Evolutionary conservation across 352 stramenopile genomes (phyloP), one percentile per base, ranked within the genome.

Genomic region (Aphanomyces invadans): DNA sequence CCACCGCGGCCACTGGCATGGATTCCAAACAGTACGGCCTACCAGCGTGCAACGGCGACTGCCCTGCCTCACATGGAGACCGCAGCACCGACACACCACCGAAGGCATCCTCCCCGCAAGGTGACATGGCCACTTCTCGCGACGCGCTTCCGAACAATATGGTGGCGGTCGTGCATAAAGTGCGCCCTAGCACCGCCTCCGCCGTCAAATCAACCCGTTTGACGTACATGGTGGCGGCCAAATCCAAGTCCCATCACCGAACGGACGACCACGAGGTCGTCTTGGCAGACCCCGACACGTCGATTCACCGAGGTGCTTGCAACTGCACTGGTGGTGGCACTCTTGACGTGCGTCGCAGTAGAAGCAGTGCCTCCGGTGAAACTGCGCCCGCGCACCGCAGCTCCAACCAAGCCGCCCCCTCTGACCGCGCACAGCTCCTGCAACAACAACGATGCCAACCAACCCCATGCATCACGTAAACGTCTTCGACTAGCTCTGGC

Each of bases 161-260:
- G 12, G 12, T 25, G 21, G 44, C 21, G 9, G 49, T 32, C 21
- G 49, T 57, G 49, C 49, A 57, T n/a, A 57, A 57, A 57, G 49
- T 57, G 4, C 49, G 49, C 1, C 49, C 49, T 19, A 57, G 49
- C 49, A 57, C 49, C 11, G 49, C 49, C 11, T 57, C 49, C 12
- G 49, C 49, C 21, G 49, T 57, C 49, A 57, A 57, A 26, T 39
- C 49, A 26, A 33, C 49, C 19, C 32, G 49, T 28, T 57, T 57
- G 49, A 29, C 15, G 21, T 57, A n/a, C 29, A 21, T 26, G 36
- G 29, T 21, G 49, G 15, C 36, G 7, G 36, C 15, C 15, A 42
- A 42, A 42, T 15, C 36, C 36, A 42, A 42, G 15, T 42, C 7
- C 15, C 36, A 42, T 15, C 44, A 19, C 44, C 23, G 12, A n/a